Base-by-base conservation (phyloP, 768 basidiomycete genomes). In the Suillus bovinus region DNA sequence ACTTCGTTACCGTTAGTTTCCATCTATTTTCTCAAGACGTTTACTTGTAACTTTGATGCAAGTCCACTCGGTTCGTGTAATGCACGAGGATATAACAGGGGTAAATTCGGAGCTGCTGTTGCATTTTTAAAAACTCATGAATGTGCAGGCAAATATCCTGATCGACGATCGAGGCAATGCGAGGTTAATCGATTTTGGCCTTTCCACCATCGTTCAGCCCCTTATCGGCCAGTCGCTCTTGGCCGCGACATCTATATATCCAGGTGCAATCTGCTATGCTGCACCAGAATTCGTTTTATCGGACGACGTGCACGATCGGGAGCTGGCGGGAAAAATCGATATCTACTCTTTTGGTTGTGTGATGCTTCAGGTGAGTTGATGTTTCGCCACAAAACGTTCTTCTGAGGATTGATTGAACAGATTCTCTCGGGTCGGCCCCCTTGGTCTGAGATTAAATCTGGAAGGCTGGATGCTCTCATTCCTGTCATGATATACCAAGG, bases 401-500 rank as follows among this genome's bases (percentile, higher is more conserved):
- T 3, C 2, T 27, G 14, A 47, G 24, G 46, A 47, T 16, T 27
- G 6, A 27, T 27, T 27, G 24, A 47, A 47, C 16, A 47, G 46
- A 16, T 47, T 47, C 46, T 49, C 16, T 49, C 47, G 47, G 47
- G 42, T n/a, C 42, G n/a, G 42, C n/a, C 10, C 10, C 42, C 42
- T 11, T 42, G 42, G 42, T 42, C 42, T 29, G 47, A 49, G 47
- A 4, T 49, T 14, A 29, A 3, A 24, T 7, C 46, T 24, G 7
- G 4, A 27, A 27, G 3, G 7, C 24, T 0, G 6, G 24, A 27
- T 8, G 1, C 1, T 7, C 11, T 24, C 47, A 27, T 47, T 27
- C 0, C 0, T 27, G 0, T 16, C 16, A 8, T 16, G 24, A 3
- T 47, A 0, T 7, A 0, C 14, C 6, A 9, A 24, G 47, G 47